Base-by-base conservation (phyloP, 2,329 filamentous ascomycete species). In the Cordyceps tenuipes region DNA sequence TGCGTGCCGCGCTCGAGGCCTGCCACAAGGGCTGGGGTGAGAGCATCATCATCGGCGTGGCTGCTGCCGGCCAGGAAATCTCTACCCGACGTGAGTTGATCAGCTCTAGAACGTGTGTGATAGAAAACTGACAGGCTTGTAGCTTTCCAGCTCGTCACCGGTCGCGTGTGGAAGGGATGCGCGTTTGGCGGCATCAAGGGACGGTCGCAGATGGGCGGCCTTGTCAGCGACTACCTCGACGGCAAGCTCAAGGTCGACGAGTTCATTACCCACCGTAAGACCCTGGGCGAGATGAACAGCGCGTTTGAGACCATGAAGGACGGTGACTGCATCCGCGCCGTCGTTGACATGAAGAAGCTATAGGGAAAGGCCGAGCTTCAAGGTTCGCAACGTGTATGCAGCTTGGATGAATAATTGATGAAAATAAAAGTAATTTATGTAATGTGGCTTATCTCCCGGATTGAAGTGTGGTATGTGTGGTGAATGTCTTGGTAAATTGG, bases 21-120 rank as follows among this genome's bases (percentile, higher is more conserved):
- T 97, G 92, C 81, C 94, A 99, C 82, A 99, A 99, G 85, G 94
- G 94, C 53, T 99, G 94, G 94, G 94, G 94, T 69, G 85, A 97
- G 82, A 95, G 89, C 72, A 96, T 99, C 75, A 85, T 99, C 74
- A 99, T 99, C 70, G 94, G 94, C 75, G 94, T 99, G 65, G 93
- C 93, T 63, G 93, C 93, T 67, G 93, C 93, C 62, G 93, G 93
- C 57, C 92, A 97, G 78, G 93, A 97, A 79, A 97, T 97, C 67
- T 82, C 87, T 65, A 97, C 93, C 57, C 83, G 93, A 74, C 92
- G 91, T 96, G 81, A 82, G 90, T 7, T 41, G 7, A 29, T 5
- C 29, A 29, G 5, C 29, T 8, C 1, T 6, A 29, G 3, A 29
- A 29, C 5, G 29, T 8, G 29, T 29, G 3, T 29, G 26, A 29